phyloP scores from a whole-genome alignment of 139 green algal species.

The Pseudopediastrum boryanum region DNA sequence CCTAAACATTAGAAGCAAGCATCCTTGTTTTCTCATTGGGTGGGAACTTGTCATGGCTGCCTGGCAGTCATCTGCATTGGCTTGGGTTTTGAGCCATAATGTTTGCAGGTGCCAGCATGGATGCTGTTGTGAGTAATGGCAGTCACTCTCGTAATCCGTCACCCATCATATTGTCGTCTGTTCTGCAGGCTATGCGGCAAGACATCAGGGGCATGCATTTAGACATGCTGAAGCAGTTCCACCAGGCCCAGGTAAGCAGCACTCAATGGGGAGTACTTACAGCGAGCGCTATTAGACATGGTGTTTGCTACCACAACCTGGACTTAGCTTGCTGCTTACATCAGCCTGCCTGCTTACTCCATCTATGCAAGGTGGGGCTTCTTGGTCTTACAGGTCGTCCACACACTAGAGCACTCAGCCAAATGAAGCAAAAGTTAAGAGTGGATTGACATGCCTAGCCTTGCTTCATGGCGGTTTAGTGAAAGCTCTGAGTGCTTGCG shows the following conservation, averaged over 20 bases:
- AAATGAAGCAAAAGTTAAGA: not conserved
- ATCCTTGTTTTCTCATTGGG: too few species aligned
- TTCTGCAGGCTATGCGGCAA: conserved; percentile 16
- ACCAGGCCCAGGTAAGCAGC: conserved; percentile 37
- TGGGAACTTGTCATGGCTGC: too few species aligned
- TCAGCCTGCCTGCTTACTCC: not conserved
- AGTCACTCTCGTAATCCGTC: too few species aligned
- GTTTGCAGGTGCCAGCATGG: too few species aligned
- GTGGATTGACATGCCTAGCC: not conserved
- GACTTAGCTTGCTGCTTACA: not conserved
- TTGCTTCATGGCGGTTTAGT: not conserved
- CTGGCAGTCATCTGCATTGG: too few species aligned
- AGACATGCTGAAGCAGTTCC: conserved; percentile 31
- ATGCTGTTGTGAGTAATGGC: too few species aligned
- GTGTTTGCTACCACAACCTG: not conserved
- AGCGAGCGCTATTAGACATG: not conserved
- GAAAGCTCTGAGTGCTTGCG: not conserved
- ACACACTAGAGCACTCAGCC: not conserved
- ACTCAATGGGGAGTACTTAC: too few species aligned
- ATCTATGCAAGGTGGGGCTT: not conserved
- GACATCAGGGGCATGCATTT: conserved; percentile 28
- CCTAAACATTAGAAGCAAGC: too few species aligned
- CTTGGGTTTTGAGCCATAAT: too few species aligned
- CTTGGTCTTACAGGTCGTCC: too few species aligned
- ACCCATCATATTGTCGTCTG: not conserved